Base-by-base conservation (phyloP, 441 rosid genomes). In the Aquilaria agallochum region DNA sequence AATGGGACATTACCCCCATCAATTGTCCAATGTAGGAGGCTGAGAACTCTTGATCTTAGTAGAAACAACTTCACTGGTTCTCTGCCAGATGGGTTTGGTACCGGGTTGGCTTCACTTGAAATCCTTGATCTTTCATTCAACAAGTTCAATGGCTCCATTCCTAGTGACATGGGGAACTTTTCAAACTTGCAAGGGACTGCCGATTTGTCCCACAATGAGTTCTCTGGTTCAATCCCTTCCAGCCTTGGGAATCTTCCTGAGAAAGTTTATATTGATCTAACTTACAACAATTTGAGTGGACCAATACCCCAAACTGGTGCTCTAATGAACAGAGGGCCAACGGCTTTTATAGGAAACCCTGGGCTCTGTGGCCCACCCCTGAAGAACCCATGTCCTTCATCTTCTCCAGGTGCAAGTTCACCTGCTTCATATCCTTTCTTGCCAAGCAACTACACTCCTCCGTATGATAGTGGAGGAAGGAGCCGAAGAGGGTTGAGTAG, bases 261-360 rank as follows among this genome's bases (percentile, higher is more conserved):
- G 75, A 95, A 87, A 81, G 97, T 92, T 59, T 95, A 95, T 67
- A 86, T 89, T 66, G 97, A 92, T 73, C 78, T 94, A 47, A 89
- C 96, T 67, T 84, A 78, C 59, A 94, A 94, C 68, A 84, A 91
- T 64, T 83, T 94, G 72, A 85, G 89, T 45, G 97, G 97, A 66
- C 87, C 99, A 32, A 94, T 94, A 75, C 97, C 99, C 62, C 99
- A 87, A 67, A 94, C 81, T 47, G 97, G 96, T 64, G 94, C 96
- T 66, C 78, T 91, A 2, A 83, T 91, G 87, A 94, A 91, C 73
- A 78, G 96, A 74, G 96, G 99, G 55, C 95, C 96, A 10, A 91
- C 96, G 14, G 97, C 96, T 47, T 91, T 94, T 75, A 80, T 89
- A 51, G 94, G 96, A 15, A 94, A 94, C 74, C 88, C 86, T 7